phyloP scores from a whole-genome alignment of 768 basidiomycete species.

The Lactarius quietus region DNA sequence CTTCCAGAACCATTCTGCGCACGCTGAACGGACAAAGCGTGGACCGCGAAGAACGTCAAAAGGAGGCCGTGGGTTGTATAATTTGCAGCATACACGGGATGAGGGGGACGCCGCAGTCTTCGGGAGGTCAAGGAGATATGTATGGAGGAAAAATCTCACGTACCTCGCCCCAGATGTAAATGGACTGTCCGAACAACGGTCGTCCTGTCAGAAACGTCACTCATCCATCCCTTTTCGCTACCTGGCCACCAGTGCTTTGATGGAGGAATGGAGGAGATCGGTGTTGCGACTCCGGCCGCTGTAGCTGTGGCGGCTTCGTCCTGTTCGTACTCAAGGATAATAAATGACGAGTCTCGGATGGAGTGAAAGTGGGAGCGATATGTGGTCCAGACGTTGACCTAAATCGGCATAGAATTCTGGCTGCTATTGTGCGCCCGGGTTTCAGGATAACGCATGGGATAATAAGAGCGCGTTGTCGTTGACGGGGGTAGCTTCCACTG shows the following conservation, averaged over 20 bases:
- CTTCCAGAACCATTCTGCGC: conserved; percentile 92
- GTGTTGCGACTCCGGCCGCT: background rate
- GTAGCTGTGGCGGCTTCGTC: conserved; percentile 30
- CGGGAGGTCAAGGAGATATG: conserved; percentile 6
- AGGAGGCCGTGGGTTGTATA: conserved; percentile 90
- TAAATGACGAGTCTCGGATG: conserved; percentile 61
- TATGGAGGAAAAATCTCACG: conserved; percentile 27
- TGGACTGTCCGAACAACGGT: conserved; percentile 72
- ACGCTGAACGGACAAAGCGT: conserved; percentile 88
- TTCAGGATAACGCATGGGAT: conserved; percentile 35
- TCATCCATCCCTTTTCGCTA: conserved; percentile 77
- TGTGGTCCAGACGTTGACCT: conserved; percentile 81
- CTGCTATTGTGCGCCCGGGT: conserved; percentile 51
- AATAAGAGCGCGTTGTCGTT: conserved; percentile 36
- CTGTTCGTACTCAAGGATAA: conserved; percentile 37
- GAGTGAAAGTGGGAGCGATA: conserved; percentile 86
- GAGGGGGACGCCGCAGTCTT: conserved; percentile 81
- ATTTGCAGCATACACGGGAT: conserved; percentile 52
- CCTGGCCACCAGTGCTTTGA: conserved; percentile 59
- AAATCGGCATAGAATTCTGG: conserved; percentile 86
- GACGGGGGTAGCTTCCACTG: conserved; percentile 28
- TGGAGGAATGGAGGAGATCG: conserved; percentile 39
- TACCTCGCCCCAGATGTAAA: conserved; percentile 72
- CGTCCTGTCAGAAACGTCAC: conserved; percentile 77
- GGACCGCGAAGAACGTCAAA: conserved; percentile 86